phyloP scores from a whole-genome alignment of 2,329 filamentous ascomycete genomes.

The Stagonosporopsis chrysanthemi region DNA sequence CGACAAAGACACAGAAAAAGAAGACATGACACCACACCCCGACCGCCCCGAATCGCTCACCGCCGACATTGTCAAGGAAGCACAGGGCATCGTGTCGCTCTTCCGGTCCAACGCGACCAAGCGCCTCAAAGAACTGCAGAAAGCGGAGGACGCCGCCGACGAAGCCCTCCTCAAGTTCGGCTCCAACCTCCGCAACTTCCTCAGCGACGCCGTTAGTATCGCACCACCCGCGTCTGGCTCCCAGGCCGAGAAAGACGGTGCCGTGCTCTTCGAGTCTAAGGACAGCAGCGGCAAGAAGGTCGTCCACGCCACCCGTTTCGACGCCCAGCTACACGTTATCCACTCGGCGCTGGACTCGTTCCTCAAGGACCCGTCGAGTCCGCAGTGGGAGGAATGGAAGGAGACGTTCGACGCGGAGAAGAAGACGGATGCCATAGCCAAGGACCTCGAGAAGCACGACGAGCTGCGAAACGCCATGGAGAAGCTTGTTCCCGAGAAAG shows the following conservation, averaged over 20 bases:
- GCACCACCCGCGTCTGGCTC: constrained; percentile 69
- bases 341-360: constrained; percentile 85
- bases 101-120: constrained; percentile 80
- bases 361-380: constrained; percentile 77
- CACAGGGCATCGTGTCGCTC: constrained; percentile 74
- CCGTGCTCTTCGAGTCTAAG: constrained; percentile 91
- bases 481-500: constrained; percentile 88
- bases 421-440: constrained; percentile 83
- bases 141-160: constrained; percentile 93
- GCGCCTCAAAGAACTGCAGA: constrained; percentile 85
- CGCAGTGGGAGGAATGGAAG: constrained; percentile 77
- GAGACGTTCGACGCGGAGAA: constrained; percentile 78
- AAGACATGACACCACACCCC: constrained; percentile 42
- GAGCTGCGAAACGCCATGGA: constrained; percentile 92
- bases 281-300: constrained; percentile 89
- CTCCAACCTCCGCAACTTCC: constrained; percentile 84
- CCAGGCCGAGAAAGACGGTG: constrained; percentile 53
- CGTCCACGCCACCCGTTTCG: constrained; percentile 92
- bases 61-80: constrained; percentile 62
- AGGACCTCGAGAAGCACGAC: constrained; percentile 83
- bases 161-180: constrained; percentile 94
- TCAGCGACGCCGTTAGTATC: constrained; percentile 89
- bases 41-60: constrained; percentile 56
- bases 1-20: constrained; percentile 24
- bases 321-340: constrained; percentile 94